phyloP scores from a whole-genome alignment of 371 early-diverging fungal species.

The Coemansia sp. region DNA sequence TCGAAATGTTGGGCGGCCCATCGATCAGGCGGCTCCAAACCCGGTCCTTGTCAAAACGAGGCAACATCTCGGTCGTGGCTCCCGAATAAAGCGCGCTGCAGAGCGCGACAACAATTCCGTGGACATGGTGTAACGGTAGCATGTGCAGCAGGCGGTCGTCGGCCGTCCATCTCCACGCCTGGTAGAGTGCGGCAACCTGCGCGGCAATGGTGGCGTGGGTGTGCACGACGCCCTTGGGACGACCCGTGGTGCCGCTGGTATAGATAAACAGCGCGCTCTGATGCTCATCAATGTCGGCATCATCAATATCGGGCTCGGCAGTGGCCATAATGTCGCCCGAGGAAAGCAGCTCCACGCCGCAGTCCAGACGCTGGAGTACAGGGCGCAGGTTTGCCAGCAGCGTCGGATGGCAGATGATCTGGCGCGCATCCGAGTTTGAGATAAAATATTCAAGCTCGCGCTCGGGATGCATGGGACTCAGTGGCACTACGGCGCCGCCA shows the following conservation, averaged over 20 bases:
- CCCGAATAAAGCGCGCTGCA: slow-evolving; percentile 64
- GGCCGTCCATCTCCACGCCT: slow-evolving; percentile 73
- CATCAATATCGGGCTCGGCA: slow-evolving; percentile 1
- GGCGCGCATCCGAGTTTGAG: slow-evolving; percentile 26
- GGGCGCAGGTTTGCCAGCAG: slow-evolving; percentile 21
- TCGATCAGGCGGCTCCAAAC: slow-evolving; percentile 65
- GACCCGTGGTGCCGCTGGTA: slow-evolving; percentile 75
- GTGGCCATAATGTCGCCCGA: slow-evolving; percentile 22
- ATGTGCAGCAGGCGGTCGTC: slow-evolving; percentile 73
- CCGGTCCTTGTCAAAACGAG: slow-evolving; percentile 60
- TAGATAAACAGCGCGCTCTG: slow-evolving; percentile 73
- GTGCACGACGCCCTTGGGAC: slow-evolving; percentile 79
- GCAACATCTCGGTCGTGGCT: slow-evolving; percentile 74
- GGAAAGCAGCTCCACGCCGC: slow-evolving; percentile 12
- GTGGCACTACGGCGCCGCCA: slow-evolving; percentile 75
- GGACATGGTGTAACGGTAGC: slow-evolving; percentile 84
- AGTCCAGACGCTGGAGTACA: slow-evolving; percentile 16
- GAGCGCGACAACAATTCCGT: slow-evolving; percentile 55
- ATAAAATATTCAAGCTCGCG: slow-evolving; percentile 50
- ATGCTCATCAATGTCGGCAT: slow-evolving; percentile 33
- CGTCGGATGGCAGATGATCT: slow-evolving; percentile 41
- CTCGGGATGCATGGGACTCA: slow-evolving; percentile 52
- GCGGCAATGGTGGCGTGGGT: slow-evolving; percentile 67
- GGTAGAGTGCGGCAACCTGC: slow-evolving; percentile 61
- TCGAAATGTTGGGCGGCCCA: slow-evolving; percentile 53